Conservation (phyloP, 192 early-diverging fungal species). For the Rhizophlyctis rosea region DNA sequence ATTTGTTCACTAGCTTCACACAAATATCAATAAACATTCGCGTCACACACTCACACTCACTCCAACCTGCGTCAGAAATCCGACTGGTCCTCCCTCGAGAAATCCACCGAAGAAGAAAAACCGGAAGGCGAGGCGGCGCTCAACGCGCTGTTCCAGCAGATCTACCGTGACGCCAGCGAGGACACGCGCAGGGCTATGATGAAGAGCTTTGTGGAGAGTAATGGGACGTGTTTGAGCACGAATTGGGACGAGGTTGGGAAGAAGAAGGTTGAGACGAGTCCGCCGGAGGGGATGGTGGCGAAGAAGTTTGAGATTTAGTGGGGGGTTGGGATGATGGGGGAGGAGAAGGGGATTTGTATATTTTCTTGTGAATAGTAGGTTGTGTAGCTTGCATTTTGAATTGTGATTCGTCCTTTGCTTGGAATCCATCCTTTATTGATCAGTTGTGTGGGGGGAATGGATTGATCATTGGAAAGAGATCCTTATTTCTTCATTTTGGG, state of each 20-base stretch:
- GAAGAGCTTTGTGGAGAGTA: constrained; percentile 95
- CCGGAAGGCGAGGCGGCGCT: constrained; percentile 85
- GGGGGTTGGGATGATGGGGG: too few species aligned
- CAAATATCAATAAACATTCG: constrained; percentile 11
- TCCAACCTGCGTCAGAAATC: constrained; percentile 35
- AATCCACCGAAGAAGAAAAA: constrained; percentile 72
- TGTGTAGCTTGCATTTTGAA: too few species aligned
- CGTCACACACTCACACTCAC: not conserved
- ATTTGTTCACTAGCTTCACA: not conserved
- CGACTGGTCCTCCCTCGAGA: constrained; percentile 87
- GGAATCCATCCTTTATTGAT: too few species aligned
- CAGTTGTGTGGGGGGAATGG: too few species aligned
- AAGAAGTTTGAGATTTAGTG: constrained; percentile 57
- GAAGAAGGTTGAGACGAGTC: constrained; percentile 78
- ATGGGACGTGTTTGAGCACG: constrained; percentile 90
- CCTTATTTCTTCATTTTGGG: too few species aligned
- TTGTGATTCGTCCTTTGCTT: too few species aligned
- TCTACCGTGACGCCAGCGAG: constrained; percentile 87
- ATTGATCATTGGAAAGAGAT: too few species aligned
- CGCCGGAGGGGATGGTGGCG: constrained; percentile 90
- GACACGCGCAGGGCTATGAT: constrained; percentile 92
- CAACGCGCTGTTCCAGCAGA: constrained; percentile 88
- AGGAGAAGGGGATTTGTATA: not conserved
- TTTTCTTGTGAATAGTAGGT: too few species aligned
- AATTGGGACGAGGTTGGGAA: constrained; percentile 93